Conservation (phyloP, 2,329 filamentous ascomycete genomes). For the Epicoccum nigrum region DNA sequence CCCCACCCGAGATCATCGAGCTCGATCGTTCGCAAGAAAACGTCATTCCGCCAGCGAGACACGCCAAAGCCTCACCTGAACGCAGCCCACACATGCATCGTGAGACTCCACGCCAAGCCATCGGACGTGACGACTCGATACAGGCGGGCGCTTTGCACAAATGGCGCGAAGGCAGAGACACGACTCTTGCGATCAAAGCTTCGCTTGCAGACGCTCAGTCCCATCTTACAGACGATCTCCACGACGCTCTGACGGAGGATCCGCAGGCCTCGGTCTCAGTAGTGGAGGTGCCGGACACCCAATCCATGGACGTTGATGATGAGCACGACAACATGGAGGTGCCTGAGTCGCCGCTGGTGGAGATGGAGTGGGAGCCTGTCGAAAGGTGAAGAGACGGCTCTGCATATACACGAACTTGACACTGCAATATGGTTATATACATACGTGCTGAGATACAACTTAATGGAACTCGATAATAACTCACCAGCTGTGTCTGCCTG, state of each 20-base stretch:
- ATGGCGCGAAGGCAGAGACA: not conserved
- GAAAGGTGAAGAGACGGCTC: too few species aligned
- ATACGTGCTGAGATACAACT: too few species aligned
- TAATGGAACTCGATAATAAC: too few species aligned
- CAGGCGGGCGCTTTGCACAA: not conserved
- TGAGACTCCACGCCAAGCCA: not conserved
- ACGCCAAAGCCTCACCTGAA: too few species aligned
- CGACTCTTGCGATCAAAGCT: not conserved
- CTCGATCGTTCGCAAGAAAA: slow-evolving; percentile 4
- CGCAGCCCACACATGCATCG: not conserved
- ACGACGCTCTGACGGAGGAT: not conserved
- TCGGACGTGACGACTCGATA: slow-evolving; percentile 1
- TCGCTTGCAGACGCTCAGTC: not conserved
- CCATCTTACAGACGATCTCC: not conserved
- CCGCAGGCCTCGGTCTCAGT: not conserved
- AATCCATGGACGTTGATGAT: slow-evolving; percentile 2
- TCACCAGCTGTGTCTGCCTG: too few species aligned
- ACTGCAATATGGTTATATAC: too few species aligned
- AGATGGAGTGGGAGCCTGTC: not conserved
- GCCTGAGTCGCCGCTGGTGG: slow-evolving; percentile 2
- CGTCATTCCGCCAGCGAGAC: not conserved
- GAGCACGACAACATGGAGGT: not conserved
- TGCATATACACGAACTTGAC: too few species aligned
- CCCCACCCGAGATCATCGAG: not conserved
- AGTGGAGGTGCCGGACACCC: not conserved